Percentiles rank a stretch among this genome's conserved stretches.
phyloP scores from a whole-genome alignment of 2,329 filamentous ascomycete genomes.

The Calonectria fujianensis region DNA sequence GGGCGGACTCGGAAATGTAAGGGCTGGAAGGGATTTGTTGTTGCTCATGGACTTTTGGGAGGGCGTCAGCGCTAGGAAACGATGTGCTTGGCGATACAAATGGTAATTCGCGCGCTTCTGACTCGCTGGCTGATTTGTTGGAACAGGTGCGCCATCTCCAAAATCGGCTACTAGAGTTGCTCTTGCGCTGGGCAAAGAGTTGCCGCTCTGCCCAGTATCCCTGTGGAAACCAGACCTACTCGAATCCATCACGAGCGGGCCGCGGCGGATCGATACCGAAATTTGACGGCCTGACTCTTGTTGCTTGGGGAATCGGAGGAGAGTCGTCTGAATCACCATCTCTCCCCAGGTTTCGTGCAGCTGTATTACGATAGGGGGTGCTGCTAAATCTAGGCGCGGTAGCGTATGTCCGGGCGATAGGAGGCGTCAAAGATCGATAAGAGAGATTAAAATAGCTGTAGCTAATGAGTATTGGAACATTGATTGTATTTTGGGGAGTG shows the following conservation, averaged over 20 bases:
- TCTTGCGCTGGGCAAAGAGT: slow-evolving; percentile 54
- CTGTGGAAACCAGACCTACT: slow-evolving; percentile 79
- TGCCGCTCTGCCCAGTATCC: slow-evolving; percentile 79
- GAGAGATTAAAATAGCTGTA: slow-evolving; percentile 60
- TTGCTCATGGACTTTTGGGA: slow-evolving; percentile 41
- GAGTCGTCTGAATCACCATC: slow-evolving; percentile 33
- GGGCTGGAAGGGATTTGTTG: slow-evolving; percentile 60
- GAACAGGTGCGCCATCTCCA: slow-evolving; percentile 66
- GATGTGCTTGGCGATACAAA: slow-evolving; percentile 54
- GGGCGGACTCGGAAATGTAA: slow-evolving; percentile 68
- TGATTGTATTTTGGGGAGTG: fast-evolving
- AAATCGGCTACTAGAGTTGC: slow-evolving; percentile 58
- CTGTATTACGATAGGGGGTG: slow-evolving; percentile 2
- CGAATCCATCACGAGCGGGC: slow-evolving; percentile 71
- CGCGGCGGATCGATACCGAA: slow-evolving; percentile 72
- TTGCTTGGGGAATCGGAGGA: not conserved
- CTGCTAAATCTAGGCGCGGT: slow-evolving; percentile 6
- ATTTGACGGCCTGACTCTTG: slow-evolving; percentile 30
- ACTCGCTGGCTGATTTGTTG: slow-evolving; percentile 60
- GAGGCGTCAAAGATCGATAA: slow-evolving; percentile 40
- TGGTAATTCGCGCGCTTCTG: slow-evolving; percentile 49
- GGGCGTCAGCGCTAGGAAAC: slow-evolving; percentile 39
- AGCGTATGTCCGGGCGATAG: slow-evolving; percentile 41
- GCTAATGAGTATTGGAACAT: not conserved
- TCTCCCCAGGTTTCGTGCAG: slow-evolving; percentile 34